These are phyloP conservation scores for Aleurites moluccanus DNA, from an alignment of 441 rosid genomes.

Conservation along the genomic window DNA sequence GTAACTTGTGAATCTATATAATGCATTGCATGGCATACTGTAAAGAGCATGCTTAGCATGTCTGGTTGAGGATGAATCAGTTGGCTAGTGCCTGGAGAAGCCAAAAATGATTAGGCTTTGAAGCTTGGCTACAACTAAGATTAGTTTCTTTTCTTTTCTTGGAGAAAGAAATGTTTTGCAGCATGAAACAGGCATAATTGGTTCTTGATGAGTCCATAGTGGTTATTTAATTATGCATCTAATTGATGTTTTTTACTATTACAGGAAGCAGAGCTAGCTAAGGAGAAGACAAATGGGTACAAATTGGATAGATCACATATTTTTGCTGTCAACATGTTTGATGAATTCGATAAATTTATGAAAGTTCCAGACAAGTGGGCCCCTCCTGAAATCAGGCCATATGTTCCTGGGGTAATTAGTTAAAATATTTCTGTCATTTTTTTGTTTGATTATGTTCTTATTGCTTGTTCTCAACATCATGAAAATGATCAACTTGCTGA, in stretches of 20 bases:
- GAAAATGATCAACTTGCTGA: not conserved
- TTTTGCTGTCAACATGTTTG: slow-evolving; percentile 82
- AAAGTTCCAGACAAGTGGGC: slow-evolving; percentile 89
- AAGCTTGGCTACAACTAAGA: not conserved
- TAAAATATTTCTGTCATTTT: not conserved
- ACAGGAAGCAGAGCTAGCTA: slow-evolving; percentile 96
- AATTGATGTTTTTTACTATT: slow-evolving; percentile 12
- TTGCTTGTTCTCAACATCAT: not conserved
- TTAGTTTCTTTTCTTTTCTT: not conserved
- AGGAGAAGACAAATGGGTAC: slow-evolving; percentile 76
- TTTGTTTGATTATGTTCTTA: not conserved
- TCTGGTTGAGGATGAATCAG: not conserved
- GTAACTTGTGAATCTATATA: not conserved
- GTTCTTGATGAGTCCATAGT: not conserved
- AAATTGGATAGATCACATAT: slow-evolving; percentile 79
- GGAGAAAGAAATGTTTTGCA: not conserved
- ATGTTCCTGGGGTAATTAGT: slow-evolving; percentile 70
- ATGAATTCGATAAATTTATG: slow-evolving; percentile 80
- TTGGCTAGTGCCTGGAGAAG: not conserved
- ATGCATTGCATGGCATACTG: not conserved
- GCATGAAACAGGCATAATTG: not conserved
- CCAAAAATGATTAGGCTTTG: not conserved
- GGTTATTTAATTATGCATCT: not conserved
- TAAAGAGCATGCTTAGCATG: not conserved
- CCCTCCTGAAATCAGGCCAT: slow-evolving; percentile 70